A percentile compares a stretch with the other conserved stretches of the same genome.
phyloP scores from a whole-genome alignment of 345 rosid species.

The Limnanthes douglasii region DNA sequence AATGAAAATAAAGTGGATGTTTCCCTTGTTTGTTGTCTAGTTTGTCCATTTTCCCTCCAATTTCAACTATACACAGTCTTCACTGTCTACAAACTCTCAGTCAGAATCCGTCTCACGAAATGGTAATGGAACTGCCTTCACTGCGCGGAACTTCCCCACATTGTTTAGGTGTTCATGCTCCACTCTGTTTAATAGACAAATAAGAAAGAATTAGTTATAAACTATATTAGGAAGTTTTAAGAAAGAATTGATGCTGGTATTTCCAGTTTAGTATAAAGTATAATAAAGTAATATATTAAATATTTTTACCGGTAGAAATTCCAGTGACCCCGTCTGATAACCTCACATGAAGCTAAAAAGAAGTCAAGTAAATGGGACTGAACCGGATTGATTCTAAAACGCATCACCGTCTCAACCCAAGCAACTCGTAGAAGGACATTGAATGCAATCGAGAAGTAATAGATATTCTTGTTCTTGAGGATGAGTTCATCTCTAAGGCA shows the following conservation, averaged over 20 bases:
- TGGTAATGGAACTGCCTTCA: conserved; percentile 69
- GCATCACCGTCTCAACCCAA: conserved; percentile 67
- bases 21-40: no score
- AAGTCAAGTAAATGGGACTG: conserved; percentile 63
- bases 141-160: conserved; percentile 67
- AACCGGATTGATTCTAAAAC: conserved; percentile 27
- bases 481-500: conserved; percentile 85
- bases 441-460: conserved; percentile 66
- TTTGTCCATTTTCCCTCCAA: no score
- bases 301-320: conserved; percentile 69
- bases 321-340: conserved; percentile 92
- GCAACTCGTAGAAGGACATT: conserved; percentile 65
- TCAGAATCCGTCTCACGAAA: conserved; percentile 49
- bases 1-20: no score
- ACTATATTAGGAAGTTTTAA: no score
- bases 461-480: conserved; percentile 52
- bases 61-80: no score
- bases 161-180: conserved; percentile 79
- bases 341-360: conserved; percentile 78
- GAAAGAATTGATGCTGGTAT: no score
- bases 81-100: conserved; percentile 12
- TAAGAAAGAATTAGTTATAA: no score
- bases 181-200: conserved; percentile 51
- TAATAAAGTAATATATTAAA: not conserved
- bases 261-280: no score